Base-by-base conservation (phyloP, 2,329 filamentous ascomycete genomes). In the Harringtonia lauricola region DNA sequence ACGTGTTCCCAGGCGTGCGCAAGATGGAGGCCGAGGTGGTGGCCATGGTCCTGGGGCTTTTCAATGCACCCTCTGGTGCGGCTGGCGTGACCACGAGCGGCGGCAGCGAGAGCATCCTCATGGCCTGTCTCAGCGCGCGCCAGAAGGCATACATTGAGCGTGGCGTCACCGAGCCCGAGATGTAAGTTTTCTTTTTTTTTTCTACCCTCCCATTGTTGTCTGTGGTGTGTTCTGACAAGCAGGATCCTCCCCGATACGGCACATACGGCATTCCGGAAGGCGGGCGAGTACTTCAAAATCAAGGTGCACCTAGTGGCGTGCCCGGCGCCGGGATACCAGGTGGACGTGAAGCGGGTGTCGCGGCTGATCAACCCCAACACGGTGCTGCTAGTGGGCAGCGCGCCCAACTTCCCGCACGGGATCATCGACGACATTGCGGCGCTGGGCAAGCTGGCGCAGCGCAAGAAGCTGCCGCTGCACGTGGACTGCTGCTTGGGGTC, bases 1-100 rank as follows among this genome's bases (percentile, higher is more conserved):
- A 98, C 65, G 90, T 98, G 36, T 98, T 98, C 66, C 92, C 92
- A 15, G 92, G 90, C 24, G 89, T 98, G 42, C 74, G 92, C 56
- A 98, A 98, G 76, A 98, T 98, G 92, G 92, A 98, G 69, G 90
- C 92, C 36, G 92, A 98, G 67, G 71, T 98, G 49, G 92, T 98
- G 42, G 84, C 89, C 52, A 98, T 98, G 90, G 88, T 94, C 26
- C 68, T 94, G 48, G 76, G 77, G 36, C 68, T 98, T 61, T 98
- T 95, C 70, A 86, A 94, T 62, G 88, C 84, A 9, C 92, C 92
- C 3, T 68, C 79, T n/a, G 82, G 79, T 44, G 86, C 81, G 26
- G 89, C 86, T 6, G 92, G 92, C 49, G 87, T 92, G 10, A 88
- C 86, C 15, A 96, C 92, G 2, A 86, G 84, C 49, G 92, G 92